Evolutionary conservation across 129 eudicot species (phyloP).

Genomic region (Scalesia atractyloides): DNA sequence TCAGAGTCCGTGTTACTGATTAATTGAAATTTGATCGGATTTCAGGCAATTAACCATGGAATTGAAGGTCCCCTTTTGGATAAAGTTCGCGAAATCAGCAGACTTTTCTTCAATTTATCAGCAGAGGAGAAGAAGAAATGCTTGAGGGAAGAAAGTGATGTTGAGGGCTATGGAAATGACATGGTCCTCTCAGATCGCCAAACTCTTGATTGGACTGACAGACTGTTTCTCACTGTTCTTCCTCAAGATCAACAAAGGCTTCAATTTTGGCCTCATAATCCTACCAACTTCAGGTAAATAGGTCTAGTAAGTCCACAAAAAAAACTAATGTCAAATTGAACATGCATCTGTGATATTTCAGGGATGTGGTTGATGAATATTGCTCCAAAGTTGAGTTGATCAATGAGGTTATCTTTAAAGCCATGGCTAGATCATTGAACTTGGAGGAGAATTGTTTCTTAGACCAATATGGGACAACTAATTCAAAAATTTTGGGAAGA

Average conservation of each 20-base stretch:
- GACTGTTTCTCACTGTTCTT: constrained; percentile 41
- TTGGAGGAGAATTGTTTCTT: constrained; percentile 17
- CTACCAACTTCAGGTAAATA: constrained; percentile 45
- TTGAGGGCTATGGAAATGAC: constrained; percentile 70
- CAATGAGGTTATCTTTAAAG: constrained; percentile 29
- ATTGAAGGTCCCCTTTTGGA: constrained; percentile 42
- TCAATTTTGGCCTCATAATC: constrained; percentile 61
- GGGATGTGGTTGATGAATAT: constrained; percentile 50
- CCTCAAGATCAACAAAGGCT: constrained; percentile 49
- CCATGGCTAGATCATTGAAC: constrained; percentile 48
- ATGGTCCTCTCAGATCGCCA: constrained; percentile 46
- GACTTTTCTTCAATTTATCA: constrained; percentile 44
- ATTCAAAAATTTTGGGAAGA: neutral
- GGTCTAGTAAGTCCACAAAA: neutral
- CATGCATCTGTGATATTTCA: constrained; percentile 22
- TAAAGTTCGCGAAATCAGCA: constrained; percentile 33
- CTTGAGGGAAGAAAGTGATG: constrained; percentile 33
- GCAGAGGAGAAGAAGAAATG: constrained; percentile 49
- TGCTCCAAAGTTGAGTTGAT: constrained; percentile 26
- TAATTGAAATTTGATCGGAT: neutral
- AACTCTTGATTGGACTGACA: constrained; percentile 59
- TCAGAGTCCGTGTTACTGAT: no score
- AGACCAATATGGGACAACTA: neutral
- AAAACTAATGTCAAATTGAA: neutral
- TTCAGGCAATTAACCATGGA: constrained; percentile 61